Conservation (phyloP, 306 rosid genomes). For the Dicorynia guianensis region DNA sequence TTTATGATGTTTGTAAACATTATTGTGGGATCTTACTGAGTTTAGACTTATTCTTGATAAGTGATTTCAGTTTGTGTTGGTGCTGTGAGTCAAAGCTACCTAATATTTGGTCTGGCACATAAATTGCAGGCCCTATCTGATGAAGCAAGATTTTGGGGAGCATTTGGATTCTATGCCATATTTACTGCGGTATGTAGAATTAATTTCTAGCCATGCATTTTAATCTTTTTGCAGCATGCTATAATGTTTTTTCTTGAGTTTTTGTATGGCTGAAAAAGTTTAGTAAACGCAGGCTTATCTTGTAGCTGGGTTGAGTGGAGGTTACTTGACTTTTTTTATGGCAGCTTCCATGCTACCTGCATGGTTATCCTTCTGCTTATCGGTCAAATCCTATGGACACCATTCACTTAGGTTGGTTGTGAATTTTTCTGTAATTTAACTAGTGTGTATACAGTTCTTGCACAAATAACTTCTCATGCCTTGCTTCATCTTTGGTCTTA, state of each 20-base stretch:
- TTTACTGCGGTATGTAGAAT: conserved; percentile 68
- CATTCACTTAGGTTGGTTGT: conserved; percentile 73
- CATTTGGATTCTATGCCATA: conserved; percentile 82
- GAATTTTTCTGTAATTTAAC: conserved; percentile 27
- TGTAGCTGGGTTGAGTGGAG: conserved; percentile 85
- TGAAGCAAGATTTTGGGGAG: conserved; percentile 97
- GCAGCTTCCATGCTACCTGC: conserved; percentile 80
- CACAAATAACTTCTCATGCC: conserved; percentile 27
- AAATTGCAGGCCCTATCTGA: conserved; percentile 71
- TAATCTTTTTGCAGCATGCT: conserved; percentile 20
- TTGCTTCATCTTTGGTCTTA: conserved; percentile 30
- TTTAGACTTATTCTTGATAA: conserved; percentile 21
- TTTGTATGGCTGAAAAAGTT: conserved; percentile 51
- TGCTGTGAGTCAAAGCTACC: conserved; percentile 19
- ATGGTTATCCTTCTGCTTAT: conserved; percentile 73
- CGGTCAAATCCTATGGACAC: conserved; percentile 67
- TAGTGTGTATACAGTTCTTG: neutral
- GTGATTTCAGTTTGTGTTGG: conserved; percentile 31
- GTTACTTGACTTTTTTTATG: conserved; percentile 75
- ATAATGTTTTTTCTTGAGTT: conserved; percentile 23
- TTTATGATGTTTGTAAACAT: conserved; percentile 13
- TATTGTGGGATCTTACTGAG: conserved; percentile 27
- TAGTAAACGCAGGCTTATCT: conserved; percentile 85
- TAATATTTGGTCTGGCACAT: conserved; percentile 39
- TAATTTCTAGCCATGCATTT: conserved; percentile 18